phyloP scores from a whole-genome alignment of 345 rosid species.

The Gossypium ekmanianum region DNA sequence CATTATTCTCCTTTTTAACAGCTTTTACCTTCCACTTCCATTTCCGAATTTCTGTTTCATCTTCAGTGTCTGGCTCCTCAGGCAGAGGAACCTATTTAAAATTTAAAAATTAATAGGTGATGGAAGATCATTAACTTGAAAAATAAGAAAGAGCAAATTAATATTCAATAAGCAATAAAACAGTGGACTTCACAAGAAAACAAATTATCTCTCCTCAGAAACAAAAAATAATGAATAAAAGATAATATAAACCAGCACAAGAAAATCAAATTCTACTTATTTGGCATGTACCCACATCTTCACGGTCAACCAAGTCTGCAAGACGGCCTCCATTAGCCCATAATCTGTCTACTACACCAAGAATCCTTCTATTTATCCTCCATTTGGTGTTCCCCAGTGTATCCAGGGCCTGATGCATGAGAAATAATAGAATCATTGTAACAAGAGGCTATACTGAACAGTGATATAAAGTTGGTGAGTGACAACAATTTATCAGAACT shows the following conservation, averaged over 20 bases:
- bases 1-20: conserved; percentile 64
- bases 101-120: conserved; percentile 7
- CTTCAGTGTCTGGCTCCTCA: conserved; percentile 69
- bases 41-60: conserved; percentile 52
- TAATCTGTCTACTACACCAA: conserved; percentile 79
- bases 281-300: conserved; percentile 55
- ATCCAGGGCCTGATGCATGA: conserved; percentile 73
- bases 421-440: conserved; percentile 22
- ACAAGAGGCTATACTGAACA: background rate
- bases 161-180: background rate
- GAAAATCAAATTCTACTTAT: conserved; percentile 12
- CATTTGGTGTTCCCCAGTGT: conserved; percentile 94
- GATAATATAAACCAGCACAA: background rate
- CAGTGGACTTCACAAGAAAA: conserved; percentile 6
- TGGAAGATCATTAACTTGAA: background rate
- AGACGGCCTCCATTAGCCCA: conserved; percentile 89
- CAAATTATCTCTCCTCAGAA: background rate
- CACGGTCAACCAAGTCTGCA: conserved; percentile 80
- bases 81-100: conserved; percentile 63
- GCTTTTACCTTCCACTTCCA: conserved; percentile 86
- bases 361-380: conserved; percentile 80
- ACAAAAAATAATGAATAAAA: conserved; percentile 9
- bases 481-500: background rate
- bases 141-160: conserved; percentile 6
- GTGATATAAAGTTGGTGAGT: background rate